Percentiles rank a stretch among this genome's conserved stretches.
Evolutionary conservation across 805 yeast genomes (phyloP).

Genomic region (Candida easanensis): DNA sequence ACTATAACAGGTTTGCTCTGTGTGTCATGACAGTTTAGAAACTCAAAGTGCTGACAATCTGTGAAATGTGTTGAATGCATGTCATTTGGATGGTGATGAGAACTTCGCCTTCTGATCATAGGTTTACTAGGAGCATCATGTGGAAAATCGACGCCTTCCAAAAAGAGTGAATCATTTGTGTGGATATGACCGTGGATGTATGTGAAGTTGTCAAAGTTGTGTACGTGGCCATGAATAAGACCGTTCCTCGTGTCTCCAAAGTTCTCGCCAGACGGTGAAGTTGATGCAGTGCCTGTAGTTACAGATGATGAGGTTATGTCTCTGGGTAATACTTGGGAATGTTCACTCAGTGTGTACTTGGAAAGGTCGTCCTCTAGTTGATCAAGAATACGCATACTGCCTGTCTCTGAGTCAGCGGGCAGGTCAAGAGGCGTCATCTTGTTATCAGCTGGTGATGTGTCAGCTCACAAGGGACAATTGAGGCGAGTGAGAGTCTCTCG

Average conservation of each 20-base stretch:
- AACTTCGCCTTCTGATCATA: slow-evolving; percentile 3
- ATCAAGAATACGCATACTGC: not conserved
- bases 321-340: not conserved
- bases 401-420: slow-evolving; percentile 1
- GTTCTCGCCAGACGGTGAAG: not conserved
- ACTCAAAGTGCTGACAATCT: slow-evolving; percentile 42
- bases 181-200: slow-evolving; percentile 71
- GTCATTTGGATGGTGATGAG: slow-evolving; percentile 24
- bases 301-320: not conserved
- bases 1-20: slow-evolving; percentile 12
- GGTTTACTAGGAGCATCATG: not conserved
- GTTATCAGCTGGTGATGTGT: not conserved
- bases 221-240: slow-evolving; percentile 66
- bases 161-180: slow-evolving; percentile 26
- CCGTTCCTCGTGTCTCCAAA: slow-evolving; percentile 29
- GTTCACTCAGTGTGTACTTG: slow-evolving; percentile 10
- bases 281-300: not conserved
- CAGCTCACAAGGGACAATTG: too few species aligned
- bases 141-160: not conserved
- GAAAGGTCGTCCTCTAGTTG: slow-evolving; percentile 15
- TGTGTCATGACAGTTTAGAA: slow-evolving; percentile 36
- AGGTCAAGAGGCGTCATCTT: not conserved
- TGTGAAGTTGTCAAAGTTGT: slow-evolving; percentile 57
- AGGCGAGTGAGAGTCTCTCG: too few species aligned
- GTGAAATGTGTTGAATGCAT: slow-evolving; percentile 20